Percentiles rank a stretch among this genome's conserved stretches.
Evolutionary conservation across 75 land plant genomes (phyloP).

Genomic region (Picea glauca): DNA sequence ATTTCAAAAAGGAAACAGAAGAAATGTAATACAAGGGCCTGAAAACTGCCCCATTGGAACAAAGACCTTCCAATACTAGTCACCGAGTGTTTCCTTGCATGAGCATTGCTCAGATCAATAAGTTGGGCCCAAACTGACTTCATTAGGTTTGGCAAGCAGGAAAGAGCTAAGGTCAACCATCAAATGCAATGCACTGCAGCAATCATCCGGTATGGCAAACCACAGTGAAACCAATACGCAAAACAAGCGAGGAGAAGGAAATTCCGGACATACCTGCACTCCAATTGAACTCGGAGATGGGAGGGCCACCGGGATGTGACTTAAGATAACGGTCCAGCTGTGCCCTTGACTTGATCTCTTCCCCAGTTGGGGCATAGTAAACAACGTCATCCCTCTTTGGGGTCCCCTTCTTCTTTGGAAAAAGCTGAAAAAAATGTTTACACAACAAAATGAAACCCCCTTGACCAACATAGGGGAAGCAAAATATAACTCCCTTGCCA

Average conservation of each 20-base stretch:
- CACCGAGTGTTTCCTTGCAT: background rate
- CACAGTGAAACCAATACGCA: background rate
- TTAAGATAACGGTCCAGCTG: constrained; percentile 76
- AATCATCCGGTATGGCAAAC: background rate
- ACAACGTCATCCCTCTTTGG: constrained; percentile 58
- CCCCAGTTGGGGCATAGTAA: constrained; percentile 65
- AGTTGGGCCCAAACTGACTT: background rate
- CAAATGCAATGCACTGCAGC: background rate
- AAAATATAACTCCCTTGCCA: background rate
- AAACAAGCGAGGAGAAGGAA: no score
- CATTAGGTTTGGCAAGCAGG: background rate
- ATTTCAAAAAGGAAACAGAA: background rate
- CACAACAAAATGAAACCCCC: background rate
- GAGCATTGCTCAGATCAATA: background rate
- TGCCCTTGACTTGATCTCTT: constrained; percentile 54
- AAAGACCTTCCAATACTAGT: background rate
- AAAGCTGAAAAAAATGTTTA: no score
- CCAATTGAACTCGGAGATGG: constrained; percentile 75
- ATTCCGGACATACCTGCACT: constrained; percentile 25
- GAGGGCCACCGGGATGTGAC: constrained; percentile 58
- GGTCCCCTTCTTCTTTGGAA: constrained; percentile 42
- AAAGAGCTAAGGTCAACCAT: background rate
- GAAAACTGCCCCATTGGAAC: background rate
- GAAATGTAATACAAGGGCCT: no score
- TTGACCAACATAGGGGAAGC: background rate